These are phyloP conservation scores for Auricularia cornea DNA, from an alignment of 768 basidiomycete species.

Conservation along the genomic window DNA sequence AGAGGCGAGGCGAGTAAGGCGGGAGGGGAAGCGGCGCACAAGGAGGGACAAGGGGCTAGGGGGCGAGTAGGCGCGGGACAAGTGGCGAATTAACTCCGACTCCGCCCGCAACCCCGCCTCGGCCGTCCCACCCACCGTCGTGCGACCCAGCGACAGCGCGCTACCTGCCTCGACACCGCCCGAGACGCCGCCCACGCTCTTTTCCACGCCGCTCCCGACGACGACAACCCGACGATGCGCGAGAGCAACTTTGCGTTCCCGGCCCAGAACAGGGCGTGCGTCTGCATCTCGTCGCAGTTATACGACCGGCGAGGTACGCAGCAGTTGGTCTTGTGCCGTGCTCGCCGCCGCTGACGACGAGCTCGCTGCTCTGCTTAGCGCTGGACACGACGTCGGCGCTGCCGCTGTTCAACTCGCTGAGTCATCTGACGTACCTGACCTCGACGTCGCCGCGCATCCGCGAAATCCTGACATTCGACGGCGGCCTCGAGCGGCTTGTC, in stretches of 20 bases:
- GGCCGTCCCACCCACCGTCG: too few relatives aligned
- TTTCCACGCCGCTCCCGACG: too few relatives aligned
- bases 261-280: constrained; percentile 88
- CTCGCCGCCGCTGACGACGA: background rate
- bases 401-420: constrained; percentile 87
- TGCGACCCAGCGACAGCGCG: too few relatives aligned
- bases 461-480: constrained; percentile 97
- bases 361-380: constrained; percentile 19
- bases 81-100: too few relatives aligned
- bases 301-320: constrained; percentile 91
- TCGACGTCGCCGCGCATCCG: constrained; percentile 96
- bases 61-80: too few relatives aligned
- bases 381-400: constrained; percentile 49
- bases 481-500: constrained; percentile 92
- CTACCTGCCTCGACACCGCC: too few relatives aligned
- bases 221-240: constrained; percentile 46
- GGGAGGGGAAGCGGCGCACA: too few relatives aligned
- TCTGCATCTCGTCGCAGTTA: constrained; percentile 88
- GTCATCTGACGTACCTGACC: constrained; percentile 92
- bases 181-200: too few relatives aligned
- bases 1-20: too few relatives aligned
- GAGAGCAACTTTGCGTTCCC: constrained; percentile 95
- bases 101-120: too few relatives aligned
- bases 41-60: too few relatives aligned
- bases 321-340: constrained; percentile 9